Percentiles rank a stretch among this genome's conserved stretches.
Conservation (phyloP, 169 alveolate species). For the Cystoisospora suis region DNA sequence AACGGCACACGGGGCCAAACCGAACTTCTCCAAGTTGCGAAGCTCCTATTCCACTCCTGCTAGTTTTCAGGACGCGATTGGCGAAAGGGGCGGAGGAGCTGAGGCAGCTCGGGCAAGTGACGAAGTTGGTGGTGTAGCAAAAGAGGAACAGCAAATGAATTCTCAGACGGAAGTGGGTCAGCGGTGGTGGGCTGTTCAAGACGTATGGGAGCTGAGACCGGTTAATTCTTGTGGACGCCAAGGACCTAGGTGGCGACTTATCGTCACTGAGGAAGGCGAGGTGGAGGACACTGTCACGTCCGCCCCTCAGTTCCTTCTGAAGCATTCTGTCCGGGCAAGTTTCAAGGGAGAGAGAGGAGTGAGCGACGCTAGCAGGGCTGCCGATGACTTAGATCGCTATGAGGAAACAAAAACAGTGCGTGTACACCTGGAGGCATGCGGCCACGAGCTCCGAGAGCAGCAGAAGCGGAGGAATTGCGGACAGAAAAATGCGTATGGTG, state of each 20-base stretch:
- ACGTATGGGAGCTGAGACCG: slow-evolving; percentile 16
- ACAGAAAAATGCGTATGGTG: slow-evolving; percentile 19
- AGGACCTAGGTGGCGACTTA: neutral
- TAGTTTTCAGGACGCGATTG: too few relatives aligned
- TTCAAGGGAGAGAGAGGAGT: neutral
- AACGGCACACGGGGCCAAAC: neutral
- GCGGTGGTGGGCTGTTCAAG: slow-evolving; percentile 8
- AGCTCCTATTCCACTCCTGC: too few relatives aligned
- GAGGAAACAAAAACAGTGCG: neutral
- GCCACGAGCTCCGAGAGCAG: slow-evolving; percentile 15
- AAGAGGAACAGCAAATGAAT: neutral
- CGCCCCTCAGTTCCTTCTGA: neutral
- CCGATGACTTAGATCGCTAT: slow-evolving; percentile 22
- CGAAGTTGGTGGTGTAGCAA: too few relatives aligned
- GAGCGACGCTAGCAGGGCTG: neutral
- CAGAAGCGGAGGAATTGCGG: neutral
- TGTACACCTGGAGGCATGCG: slow-evolving; percentile 2
- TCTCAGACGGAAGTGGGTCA: neutral
- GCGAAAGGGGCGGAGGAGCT: too few relatives aligned
- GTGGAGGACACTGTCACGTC: neutral
- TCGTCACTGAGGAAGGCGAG: slow-evolving; percentile 14
- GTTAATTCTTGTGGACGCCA: neutral
- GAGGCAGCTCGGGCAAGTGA: too few relatives aligned
- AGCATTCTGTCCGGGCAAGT: neutral
- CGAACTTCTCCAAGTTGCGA: neutral